Evolutionary conservation across 1,284 basidiomycete species (phyloP).

Genomic region (Xerocomus amazonicus): DNA sequence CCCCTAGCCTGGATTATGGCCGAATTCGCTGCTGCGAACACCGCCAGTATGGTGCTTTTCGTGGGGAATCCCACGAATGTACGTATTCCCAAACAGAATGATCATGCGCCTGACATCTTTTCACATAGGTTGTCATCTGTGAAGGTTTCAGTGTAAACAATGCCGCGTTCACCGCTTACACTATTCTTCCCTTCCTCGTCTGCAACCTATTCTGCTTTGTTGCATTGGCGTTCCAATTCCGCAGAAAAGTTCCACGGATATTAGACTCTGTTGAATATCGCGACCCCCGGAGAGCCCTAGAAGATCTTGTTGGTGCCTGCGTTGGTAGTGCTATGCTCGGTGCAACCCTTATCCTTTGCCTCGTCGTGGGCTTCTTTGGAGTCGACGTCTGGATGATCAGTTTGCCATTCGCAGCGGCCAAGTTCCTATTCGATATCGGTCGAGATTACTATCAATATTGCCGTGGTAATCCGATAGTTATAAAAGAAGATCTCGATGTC

Average conservation of each 20-base stretch:
- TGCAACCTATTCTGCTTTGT: conserved; percentile 55
- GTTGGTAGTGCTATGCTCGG: conserved; percentile 52
- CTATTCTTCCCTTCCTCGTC: conserved; percentile 65
- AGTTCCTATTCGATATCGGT: conserved; percentile 63
- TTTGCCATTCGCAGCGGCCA: conserved; percentile 79
- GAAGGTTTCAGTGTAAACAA: conserved; percentile 60
- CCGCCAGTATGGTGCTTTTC: conserved; percentile 66
- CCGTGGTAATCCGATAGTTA: conserved; percentile 22
- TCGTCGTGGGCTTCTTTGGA: conserved; percentile 55
- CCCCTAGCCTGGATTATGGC: conserved; percentile 49
- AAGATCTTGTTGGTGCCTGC: conserved; percentile 48
- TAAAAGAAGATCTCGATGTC: background rate
- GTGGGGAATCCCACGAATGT: conserved; percentile 75
- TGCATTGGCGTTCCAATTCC: conserved; percentile 55
- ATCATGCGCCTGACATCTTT: background rate
- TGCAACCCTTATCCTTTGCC: conserved; percentile 46
- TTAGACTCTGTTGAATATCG: conserved; percentile 40
- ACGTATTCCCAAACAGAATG: conserved; percentile 14
- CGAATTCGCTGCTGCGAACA: conserved; percentile 74
- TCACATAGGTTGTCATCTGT: conserved; percentile 49
- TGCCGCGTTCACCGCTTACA: conserved; percentile 68
- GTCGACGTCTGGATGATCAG: conserved; percentile 80
- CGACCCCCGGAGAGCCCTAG: conserved; percentile 45
- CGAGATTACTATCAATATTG: conserved; percentile 53
- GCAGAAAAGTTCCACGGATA: conserved; percentile 45